These are phyloP conservation scores for Boletus tomentosulus DNA, from an alignment of 768 basidiomycete genomes.

Conservation along the genomic window DNA sequence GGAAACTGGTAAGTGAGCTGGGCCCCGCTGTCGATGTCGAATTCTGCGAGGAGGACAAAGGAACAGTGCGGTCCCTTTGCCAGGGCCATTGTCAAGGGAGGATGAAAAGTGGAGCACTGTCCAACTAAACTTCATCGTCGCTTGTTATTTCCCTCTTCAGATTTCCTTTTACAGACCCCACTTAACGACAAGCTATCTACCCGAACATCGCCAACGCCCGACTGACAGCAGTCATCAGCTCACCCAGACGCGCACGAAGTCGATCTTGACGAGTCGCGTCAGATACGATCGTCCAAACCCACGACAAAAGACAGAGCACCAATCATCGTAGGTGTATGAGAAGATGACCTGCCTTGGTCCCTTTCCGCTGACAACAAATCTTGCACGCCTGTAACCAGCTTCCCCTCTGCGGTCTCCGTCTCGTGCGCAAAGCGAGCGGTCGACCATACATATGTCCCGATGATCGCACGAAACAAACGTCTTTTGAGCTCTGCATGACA, in stretches of 20 bases:
- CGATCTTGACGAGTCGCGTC: slow-evolving; percentile 19
- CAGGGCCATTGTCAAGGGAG: slow-evolving; percentile 2
- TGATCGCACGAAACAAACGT: slow-evolving; percentile 12
- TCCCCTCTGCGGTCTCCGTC: slow-evolving; percentile 5
- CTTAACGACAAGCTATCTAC: not conserved
- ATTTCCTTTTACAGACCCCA: slow-evolving; percentile 27
- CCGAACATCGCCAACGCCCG: slow-evolving; percentile 25
- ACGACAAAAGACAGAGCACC: slow-evolving; percentile 9
- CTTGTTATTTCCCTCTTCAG: not conserved
- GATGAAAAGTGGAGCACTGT: not conserved
- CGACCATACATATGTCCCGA: slow-evolving; percentile 25
- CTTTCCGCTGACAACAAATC: slow-evolving; percentile 15
- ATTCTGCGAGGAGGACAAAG: slow-evolving; percentile 96
- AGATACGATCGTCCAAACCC: slow-evolving; percentile 5
- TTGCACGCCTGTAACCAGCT: slow-evolving; percentile 15
- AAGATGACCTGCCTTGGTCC: slow-evolving; percentile 36
- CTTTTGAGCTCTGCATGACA: slow-evolving; percentile 20
- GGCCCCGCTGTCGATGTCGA: slow-evolving; percentile 94
- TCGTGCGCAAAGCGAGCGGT: slow-evolving; percentile 23
- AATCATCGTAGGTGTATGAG: slow-evolving; percentile 8
- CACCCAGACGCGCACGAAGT: slow-evolving; percentile 19
- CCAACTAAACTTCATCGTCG: too few relatives aligned
- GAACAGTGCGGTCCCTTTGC: slow-evolving; percentile 75
- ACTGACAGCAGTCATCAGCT: slow-evolving; percentile 26
- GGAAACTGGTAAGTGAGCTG: slow-evolving; percentile 96